phyloP scores from a whole-genome alignment of 306 rosid species.

The Ochetophila trinervis region DNA sequence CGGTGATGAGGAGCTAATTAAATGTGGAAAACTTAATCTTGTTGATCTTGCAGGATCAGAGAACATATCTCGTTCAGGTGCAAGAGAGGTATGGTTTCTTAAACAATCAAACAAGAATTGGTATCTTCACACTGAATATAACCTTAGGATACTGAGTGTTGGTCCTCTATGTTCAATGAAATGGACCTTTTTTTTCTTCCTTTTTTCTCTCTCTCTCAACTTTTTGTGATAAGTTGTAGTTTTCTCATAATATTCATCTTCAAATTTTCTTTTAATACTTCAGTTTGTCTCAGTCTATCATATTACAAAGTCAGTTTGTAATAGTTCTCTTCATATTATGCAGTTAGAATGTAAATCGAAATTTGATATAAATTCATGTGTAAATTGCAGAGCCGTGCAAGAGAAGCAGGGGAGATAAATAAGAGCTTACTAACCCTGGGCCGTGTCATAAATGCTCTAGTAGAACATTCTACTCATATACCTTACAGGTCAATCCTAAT shows the following conservation, averaged over 20 bases:
- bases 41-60: slow-evolving; percentile 98
- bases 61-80: slow-evolving; percentile 93
- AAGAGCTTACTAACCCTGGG: slow-evolving; percentile 97
- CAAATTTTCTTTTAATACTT: too few species aligned
- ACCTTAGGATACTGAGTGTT: too few species aligned
- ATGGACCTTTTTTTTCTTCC: too few species aligned
- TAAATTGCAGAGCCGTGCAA: slow-evolving; percentile 77
- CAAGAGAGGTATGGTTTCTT: slow-evolving; percentile 69
- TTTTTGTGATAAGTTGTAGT: too few species aligned
- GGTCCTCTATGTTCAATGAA: too few species aligned
- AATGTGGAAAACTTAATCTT: slow-evolving; percentile 97
- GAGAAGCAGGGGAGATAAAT: slow-evolving; percentile 99
- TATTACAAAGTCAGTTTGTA: not conserved
- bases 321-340: slow-evolving; percentile 8
- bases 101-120: too few species aligned
- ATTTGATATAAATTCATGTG: not conserved
- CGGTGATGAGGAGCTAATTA: slow-evolving; percentile 87
- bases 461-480: slow-evolving; percentile 86
- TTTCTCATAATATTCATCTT: too few species aligned
- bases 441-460: slow-evolving; percentile 92
- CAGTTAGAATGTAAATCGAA: slow-evolving; percentile 1
- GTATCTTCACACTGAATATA: too few species aligned
- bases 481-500: slow-evolving; percentile 72
- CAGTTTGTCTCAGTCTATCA: too few species aligned
- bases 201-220: too few species aligned